Base-by-base conservation (phyloP, 2,329 filamentous ascomycete genomes). In the Xylariaceae sp. region DNA sequence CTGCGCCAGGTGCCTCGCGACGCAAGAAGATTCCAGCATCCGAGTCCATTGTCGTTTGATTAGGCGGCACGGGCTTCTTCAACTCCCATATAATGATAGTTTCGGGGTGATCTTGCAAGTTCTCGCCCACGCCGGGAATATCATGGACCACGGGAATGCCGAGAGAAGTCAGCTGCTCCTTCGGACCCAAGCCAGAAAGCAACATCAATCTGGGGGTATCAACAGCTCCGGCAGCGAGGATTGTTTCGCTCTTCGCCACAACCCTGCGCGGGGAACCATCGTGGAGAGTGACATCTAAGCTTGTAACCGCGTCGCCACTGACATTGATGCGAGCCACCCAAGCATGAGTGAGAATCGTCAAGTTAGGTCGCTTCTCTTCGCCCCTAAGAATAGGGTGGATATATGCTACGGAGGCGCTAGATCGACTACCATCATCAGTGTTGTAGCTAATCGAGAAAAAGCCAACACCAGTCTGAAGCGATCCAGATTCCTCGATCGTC, bases 371-470 rank as follows among this genome's bases (percentile, higher is more conserved):
- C 73, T 86, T 84, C 80, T 96, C 90, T 52, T 92, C 87, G 47
- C 90, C 90, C 47, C 88, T 85, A 55, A 96, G 82, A 70, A 96
- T 92, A 42, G 92, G 92, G 76, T 96, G 92, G 70, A 96, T 92
- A 77, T 96, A 96, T 15, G 92, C 92, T 18, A 96, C 91, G 60
- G 88, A 92, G 61, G 92, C 91, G 72, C 88, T 92, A 77, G 88
- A 93, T 64, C 92, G 86, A 68, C 85, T 84, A 70, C 91, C 90
- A 69, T 91, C 87, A 70, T 96, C 91, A 2, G 92, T 92, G 77
- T 96, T 95, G 78, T 96, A 96, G 44, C 89, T 87, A 66, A 96
- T 86, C 65, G 88, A 92, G 80, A 96, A 93, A 81, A 96, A 96
- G 58, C 92, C 92, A 34, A 94, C 89, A 53, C 88, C 88, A 68